Evolutionary conservation across 768 basidiomycete genomes (phyloP).

Genomic region (Coprinopsis sp.): DNA sequence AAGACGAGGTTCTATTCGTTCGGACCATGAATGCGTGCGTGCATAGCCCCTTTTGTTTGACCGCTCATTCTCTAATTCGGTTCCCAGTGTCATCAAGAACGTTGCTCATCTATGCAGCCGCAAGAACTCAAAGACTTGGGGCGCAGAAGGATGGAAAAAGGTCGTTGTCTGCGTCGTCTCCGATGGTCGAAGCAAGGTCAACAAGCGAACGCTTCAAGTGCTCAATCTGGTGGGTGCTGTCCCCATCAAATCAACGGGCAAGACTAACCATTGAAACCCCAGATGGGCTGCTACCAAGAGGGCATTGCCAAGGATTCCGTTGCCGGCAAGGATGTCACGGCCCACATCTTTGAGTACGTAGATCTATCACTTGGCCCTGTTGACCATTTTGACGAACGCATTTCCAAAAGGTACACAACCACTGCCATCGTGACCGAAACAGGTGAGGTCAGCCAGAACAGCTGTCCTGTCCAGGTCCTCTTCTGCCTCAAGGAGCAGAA

Average conservation of each 20-base stretch:
- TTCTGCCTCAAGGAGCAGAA: conserved; percentile 95
- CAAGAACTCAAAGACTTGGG: conserved; percentile 73
- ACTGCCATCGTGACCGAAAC: conserved; percentile 72
- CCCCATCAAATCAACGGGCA: neutral
- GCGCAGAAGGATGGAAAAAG: conserved; percentile 87
- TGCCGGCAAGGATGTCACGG: conserved; percentile 85
- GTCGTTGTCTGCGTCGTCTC: conserved; percentile 86
- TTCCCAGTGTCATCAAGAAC: conserved; percentile 76
- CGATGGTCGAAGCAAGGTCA: conserved; percentile 81
- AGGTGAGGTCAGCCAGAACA: conserved; percentile 73
- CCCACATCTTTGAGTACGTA: conserved; percentile 86
- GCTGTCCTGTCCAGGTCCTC: conserved; percentile 79
- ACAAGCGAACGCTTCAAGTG: conserved; percentile 88
- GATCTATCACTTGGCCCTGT: conserved; percentile 6
- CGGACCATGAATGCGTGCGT: conserved; percentile 82
- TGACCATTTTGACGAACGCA: conserved; percentile 4
- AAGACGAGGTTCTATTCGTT: conserved; percentile 76
- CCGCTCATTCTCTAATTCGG: conserved; percentile 9
- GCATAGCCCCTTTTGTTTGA: neutral
- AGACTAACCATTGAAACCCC: neutral
- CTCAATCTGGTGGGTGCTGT: conserved; percentile 58
- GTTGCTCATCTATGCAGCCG: conserved; percentile 73
- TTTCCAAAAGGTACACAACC: conserved; percentile 60
- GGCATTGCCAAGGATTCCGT: conserved; percentile 88
- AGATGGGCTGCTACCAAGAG: conserved; percentile 89